A percentile compares a stretch with the other conserved stretches of the same genome.
Conservation (phyloP, 495 filamentous ascomycete species). For the Thozetella sp. region DNA sequence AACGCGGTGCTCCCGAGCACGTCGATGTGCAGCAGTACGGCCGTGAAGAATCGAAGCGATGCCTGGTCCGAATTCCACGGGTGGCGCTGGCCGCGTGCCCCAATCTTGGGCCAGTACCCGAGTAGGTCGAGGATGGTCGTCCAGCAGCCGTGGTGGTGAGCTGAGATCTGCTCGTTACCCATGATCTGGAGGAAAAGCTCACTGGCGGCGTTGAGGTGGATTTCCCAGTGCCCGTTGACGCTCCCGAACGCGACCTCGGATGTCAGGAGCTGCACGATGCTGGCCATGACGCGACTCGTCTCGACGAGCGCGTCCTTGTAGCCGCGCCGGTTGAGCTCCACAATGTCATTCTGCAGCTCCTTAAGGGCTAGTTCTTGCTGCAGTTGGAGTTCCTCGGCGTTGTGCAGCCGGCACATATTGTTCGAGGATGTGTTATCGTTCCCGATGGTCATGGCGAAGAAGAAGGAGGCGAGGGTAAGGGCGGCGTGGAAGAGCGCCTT, state of each 20-base stretch:
- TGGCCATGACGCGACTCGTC: conserved; percentile 43
- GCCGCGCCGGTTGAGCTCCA: conserved; percentile 33
- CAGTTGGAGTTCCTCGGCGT: conserved; percentile 31
- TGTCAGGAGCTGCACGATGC: conserved; percentile 55
- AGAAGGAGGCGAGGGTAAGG: conserved; percentile 49
- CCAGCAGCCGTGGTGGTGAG: conserved; percentile 17
- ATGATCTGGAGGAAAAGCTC: conserved; percentile 49
- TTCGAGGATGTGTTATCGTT: conserved; percentile 12
- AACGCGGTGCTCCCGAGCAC: conserved; percentile 48
- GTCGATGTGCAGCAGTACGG: conserved; percentile 49
- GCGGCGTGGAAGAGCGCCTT: conserved; percentile 47
- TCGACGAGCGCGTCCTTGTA: conserved; percentile 25
- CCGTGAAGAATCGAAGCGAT: conserved; percentile 52
- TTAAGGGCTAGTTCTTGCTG: conserved; percentile 40
- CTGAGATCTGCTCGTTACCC: conserved; percentile 19
- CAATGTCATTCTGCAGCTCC: conserved; percentile 41
- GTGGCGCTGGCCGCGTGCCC: conserved; percentile 15
- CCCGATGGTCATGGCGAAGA: conserved; percentile 37
- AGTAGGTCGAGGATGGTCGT: conserved; percentile 33
- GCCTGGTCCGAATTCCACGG: conserved; percentile 51
- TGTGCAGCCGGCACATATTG: conserved; percentile 22
- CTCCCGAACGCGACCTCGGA: conserved; percentile 47
- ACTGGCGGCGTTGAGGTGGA: conserved; percentile 49
- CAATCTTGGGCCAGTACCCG: conserved; percentile 16
- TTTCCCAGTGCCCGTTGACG: conserved; percentile 42